Evolutionary conservation across 805 yeast species (phyloP).

Genomic region (Sugiyamaella marilandica): DNA sequence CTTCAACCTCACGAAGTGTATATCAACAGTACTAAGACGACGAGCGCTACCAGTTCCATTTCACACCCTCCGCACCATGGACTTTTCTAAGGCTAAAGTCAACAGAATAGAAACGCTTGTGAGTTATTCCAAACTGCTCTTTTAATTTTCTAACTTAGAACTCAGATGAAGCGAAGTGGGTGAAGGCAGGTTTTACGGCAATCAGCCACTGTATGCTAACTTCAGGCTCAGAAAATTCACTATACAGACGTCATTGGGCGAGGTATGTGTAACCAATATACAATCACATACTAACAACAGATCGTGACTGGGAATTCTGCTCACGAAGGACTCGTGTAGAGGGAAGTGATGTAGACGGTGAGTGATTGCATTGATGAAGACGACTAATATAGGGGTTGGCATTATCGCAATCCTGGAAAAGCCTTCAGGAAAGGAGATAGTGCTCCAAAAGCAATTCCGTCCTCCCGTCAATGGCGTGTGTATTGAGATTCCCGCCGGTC

Average conservation of each 20-base stretch:
- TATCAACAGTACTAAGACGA: neutral
- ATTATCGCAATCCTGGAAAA: constrained; percentile 66
- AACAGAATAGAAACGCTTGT: constrained; percentile 23
- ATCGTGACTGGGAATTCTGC: constrained; percentile 88
- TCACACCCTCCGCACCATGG: constrained; percentile 7
- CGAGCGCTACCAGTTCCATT: neutral
- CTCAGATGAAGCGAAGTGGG: constrained; percentile 57
- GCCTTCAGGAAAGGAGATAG: constrained; percentile 46
- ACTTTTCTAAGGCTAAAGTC: constrained; percentile 28
- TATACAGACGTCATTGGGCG: constrained; percentile 34
- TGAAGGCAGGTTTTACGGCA: constrained; percentile 35
- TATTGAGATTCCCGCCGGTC: constrained; percentile 93
- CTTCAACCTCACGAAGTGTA: neutral
- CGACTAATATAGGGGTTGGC: constrained; percentile 49
- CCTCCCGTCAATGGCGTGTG: constrained; percentile 89
- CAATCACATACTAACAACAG: constrained; percentile 23
- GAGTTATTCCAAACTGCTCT: constrained; percentile 9
- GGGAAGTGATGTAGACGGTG: constrained; percentile 67
- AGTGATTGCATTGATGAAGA: neutral
- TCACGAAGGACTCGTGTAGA: constrained; percentile 67
- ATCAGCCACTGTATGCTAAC: constrained; percentile 17
- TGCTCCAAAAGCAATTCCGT: constrained; percentile 84
- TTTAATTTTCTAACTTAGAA: constrained; percentile 11
- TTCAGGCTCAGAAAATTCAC: constrained; percentile 38
- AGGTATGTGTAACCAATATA: constrained; percentile 50